These are phyloP conservation scores for Pythium sukuiense DNA, from an alignment of 352 stramenopile species.

Conservation along the genomic window DNA sequence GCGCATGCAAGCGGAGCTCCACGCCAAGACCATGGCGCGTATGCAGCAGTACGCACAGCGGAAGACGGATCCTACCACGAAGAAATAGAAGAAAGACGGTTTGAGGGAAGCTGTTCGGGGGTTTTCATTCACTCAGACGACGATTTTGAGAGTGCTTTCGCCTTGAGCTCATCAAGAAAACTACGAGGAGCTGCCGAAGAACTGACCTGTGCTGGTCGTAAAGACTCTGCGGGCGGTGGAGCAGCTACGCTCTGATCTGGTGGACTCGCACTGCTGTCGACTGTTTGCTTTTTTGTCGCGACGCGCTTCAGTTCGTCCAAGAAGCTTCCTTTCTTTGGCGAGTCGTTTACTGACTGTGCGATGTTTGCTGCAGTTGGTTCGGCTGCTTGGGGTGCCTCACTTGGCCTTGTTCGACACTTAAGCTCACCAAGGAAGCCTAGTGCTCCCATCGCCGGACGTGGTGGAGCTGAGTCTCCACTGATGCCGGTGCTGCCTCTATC, in stretches of 20 bases:
- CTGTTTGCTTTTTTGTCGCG: conserved; percentile 3
- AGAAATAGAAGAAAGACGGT: neutral
- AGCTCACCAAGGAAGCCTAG: conserved; percentile 4
- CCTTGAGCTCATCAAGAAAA: conserved; percentile 29
- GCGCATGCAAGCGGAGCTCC: conserved; percentile 49
- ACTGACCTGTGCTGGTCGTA: neutral
- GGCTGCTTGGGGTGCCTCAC: neutral
- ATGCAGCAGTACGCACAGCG: conserved; percentile 30
- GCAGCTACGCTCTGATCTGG: neutral
- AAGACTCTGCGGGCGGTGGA: neutral
- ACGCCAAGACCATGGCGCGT: conserved; percentile 58
- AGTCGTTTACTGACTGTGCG: neutral
- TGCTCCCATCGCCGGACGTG: neutral
- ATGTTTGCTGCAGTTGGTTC: neutral
- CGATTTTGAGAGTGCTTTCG: conserved; percentile 1
- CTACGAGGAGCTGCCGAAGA: conserved; percentile 6
- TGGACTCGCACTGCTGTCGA: neutral
- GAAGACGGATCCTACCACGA: neutral
- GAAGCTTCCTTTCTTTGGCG: conserved; percentile 15
- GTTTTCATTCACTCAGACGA: neutral
- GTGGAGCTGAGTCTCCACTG: neutral
- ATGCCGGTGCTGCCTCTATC: no score
- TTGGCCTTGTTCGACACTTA: conserved; percentile 9
- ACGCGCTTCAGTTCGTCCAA: conserved; percentile 20
- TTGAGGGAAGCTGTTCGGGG: neutral